Evolutionary conservation across 169 alveolate genomes (phyloP).

Genomic region (Plasmodium cynomolgi): DNA sequence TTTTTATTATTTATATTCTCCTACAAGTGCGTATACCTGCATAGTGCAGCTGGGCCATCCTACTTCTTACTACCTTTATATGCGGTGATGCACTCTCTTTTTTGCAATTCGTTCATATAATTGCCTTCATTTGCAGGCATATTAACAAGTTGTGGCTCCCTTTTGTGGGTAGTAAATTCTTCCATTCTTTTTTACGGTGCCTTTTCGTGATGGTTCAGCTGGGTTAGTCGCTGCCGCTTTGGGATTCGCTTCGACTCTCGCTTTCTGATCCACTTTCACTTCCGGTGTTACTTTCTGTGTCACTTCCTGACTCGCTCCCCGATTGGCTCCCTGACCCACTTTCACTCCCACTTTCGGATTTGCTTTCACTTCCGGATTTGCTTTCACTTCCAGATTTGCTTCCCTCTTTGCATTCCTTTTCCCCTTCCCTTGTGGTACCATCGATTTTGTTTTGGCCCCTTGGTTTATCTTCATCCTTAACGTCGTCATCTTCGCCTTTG

Average conservation of each 20-base stretch:
- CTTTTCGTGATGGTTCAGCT: neutral
- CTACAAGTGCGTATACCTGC: neutral
- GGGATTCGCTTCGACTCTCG: slow-evolving; percentile 2
- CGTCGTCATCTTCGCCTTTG: neutral
- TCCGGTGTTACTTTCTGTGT: neutral
- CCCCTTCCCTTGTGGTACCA: neutral
- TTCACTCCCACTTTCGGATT: neutral
- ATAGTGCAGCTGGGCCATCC: neutral
- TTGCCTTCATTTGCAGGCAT: neutral
- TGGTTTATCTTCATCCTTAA: neutral
- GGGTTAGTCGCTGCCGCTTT: neutral
- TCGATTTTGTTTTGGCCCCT: neutral
- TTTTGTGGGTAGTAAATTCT: neutral
- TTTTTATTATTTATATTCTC: neutral
- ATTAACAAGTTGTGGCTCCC: neutral
- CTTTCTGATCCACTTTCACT: neutral
- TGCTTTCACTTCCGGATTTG: neutral
- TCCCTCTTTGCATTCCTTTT: neutral
- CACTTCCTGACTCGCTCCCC: neutral
- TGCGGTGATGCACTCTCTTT: neutral
- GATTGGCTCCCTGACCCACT: neutral
- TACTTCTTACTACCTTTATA: neutral
- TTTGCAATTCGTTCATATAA: neutral
- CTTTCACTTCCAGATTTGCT: neutral
- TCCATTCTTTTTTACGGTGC: neutral